Base-by-base conservation (phyloP, 2,329 filamentous ascomycete species). In the Ceratocystis colombiana region DNA sequence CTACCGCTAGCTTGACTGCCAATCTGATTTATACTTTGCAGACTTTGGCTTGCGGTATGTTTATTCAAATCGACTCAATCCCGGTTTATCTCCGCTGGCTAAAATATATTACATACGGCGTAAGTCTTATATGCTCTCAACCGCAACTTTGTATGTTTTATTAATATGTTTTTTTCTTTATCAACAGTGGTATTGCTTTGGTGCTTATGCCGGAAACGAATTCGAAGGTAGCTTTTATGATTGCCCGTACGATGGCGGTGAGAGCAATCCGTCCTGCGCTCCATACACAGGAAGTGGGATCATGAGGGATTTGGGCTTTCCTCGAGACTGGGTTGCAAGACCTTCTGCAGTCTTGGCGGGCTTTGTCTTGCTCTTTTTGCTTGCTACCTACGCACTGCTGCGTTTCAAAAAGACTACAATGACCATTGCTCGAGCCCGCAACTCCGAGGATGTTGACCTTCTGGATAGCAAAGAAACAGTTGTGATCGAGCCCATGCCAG, bases 51-150 rank as follows among this genome's bases (percentile, higher is more conserved):
- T 90, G 88, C 69, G 88, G 88, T 0, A 90, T 87, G 73, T 91
- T 92, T 70, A 84, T 91, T 15, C 88, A 91, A 72, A 79, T 80
- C 10, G 84, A 88, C 64, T 84, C 85, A 4, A 88, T 92, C 2
- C 87, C 88, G 0, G 78, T 91, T 0, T 92, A 90, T 70, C 83
- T 90, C n/a, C 80, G 88, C 66, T 92, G 88, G 88, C 76, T 88
- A 1, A 91, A 90, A 72, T 88, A 84, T 77, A 79, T 80, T 28
- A 81, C 83, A 0, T 87, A 85, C 69, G 79, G 81, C 25, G 80
- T 81, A 74, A 72, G 78, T 71, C 3, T n/a, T 62, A 8, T 65
- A 7, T 33, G 28, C 15, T 8, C n/a, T 3, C 33, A 17, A n/a
- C n/a, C 17, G 25, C 5, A 22, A 17, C 1, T 3, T 53, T 28